Conservation (phyloP, 2,329 filamentous ascomycete species). For the Trichoderma guizhouense region DNA sequence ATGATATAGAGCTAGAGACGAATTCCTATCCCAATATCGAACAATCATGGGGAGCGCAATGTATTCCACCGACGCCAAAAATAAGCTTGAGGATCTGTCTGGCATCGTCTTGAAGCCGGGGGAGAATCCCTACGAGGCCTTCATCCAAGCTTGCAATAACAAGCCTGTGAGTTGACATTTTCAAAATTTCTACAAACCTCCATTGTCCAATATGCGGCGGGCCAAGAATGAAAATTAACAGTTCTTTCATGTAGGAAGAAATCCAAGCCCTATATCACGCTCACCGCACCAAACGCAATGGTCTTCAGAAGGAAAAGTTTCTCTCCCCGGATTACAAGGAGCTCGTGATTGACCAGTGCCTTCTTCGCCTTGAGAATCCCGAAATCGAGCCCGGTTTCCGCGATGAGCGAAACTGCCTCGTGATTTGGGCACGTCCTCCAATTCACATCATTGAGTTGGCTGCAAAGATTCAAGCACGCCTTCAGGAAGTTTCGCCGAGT, state of each 20-base stretch:
- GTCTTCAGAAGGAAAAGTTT: slow-evolving; percentile 71
- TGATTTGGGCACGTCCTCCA: slow-evolving; percentile 85
- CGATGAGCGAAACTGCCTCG: slow-evolving; percentile 77
- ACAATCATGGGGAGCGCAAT: not conserved
- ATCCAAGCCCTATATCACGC: slow-evolving; percentile 70
- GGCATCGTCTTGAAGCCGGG: slow-evolving; percentile 48
- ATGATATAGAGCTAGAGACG: not conserved
- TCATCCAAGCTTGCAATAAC: slow-evolving; percentile 66
- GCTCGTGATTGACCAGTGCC: slow-evolving; percentile 71
- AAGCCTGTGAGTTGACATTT: slow-evolving; percentile 54
- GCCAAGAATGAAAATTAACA: not conserved
- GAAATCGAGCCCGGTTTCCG: slow-evolving; percentile 63
- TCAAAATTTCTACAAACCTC: too few relatives aligned
- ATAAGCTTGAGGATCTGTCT: slow-evolving; percentile 54
- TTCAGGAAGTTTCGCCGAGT: slow-evolving; percentile 67
- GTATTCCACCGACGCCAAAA: slow-evolving; percentile 37
- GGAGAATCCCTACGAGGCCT: slow-evolving; percentile 72
- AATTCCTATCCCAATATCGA: not conserved
- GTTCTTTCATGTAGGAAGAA: slow-evolving; percentile 44
- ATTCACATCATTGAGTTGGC: slow-evolving; percentile 66
- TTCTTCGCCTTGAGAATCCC: slow-evolving; percentile 65
- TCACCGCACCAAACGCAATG: slow-evolving; percentile 73
- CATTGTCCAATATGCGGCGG: not conserved
- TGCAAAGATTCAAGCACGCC: slow-evolving; percentile 61
- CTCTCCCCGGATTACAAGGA: slow-evolving; percentile 65